Evolutionary conservation across 495 filamentous ascomycete genomes (phyloP), one percentile per base, ranked within the genome.

Genomic region (Podospora anserina): DNA sequence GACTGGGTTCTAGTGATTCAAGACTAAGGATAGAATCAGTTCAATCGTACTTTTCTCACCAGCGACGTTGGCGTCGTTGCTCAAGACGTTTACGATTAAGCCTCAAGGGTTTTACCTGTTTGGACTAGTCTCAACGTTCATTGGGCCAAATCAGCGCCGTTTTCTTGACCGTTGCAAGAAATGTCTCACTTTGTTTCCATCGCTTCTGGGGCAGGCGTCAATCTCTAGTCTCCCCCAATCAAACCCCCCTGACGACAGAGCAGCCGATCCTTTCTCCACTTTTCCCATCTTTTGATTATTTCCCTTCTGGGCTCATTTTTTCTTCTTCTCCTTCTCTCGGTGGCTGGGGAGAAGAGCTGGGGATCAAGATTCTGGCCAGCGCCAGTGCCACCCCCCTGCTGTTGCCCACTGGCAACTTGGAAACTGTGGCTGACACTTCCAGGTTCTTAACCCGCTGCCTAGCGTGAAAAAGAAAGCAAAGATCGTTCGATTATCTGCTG

Each of bases 111-210:
- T 23, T 23, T 59, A 39, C 64, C 64, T 49, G 3, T 62, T 66
- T 53, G 16, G 18, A 2, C 28, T 34, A 53, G 9, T 32, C 61
- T n/a, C 4, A 2, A 30, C 28, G 63, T 27, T 55, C 30, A 68
- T 68, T 71, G 69, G 69, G 26, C 28, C 5, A 63, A 13, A 23
- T 30, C 23, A 28, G 19, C 26, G 69, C 63, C 66, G 66, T 71
- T 68, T 68, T 32, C 15, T 30, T 23, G 63, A 68, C 70, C 70
- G 70, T 71, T 71, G 70, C 64, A 62, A 60, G 39, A 68, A 71
- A 68, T 71, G 70, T 71, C 66, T 71, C 70, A 71, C 70, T 60
- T 69, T 68, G 55, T 63, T 66, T 68, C 61, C 13, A 30, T 5
- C n/a, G 19, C 26, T 32, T 30, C 26, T 18, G 9, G 59, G 26